These are phyloP conservation scores for Colletotrichum sp. DNA, from an alignment of 2,329 filamentous ascomycete species.

Conservation along the genomic window DNA sequence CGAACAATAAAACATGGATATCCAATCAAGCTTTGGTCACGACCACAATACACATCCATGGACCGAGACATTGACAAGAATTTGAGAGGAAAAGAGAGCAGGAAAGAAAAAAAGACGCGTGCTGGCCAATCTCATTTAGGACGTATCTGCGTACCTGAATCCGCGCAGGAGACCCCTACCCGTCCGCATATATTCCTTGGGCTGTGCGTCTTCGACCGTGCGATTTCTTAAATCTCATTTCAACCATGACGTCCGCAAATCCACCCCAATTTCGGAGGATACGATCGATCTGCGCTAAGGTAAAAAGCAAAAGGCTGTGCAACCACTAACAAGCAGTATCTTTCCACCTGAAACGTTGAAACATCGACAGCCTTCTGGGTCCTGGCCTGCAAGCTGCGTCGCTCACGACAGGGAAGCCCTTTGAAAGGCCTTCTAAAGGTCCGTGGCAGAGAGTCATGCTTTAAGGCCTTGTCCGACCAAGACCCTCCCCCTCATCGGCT, in stretches of 20 bases:
- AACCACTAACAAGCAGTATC: slow-evolving; percentile 2
- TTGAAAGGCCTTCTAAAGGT: neutral
- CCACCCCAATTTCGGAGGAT: slow-evolving; percentile 20
- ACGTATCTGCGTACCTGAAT: neutral
- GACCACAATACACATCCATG: neutral
- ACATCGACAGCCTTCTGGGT: slow-evolving; percentile 14
- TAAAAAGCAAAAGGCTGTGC: slow-evolving; percentile 4
- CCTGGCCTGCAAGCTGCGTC: neutral
- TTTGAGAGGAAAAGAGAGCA: neutral
- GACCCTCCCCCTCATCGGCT: slow-evolving; percentile 10
- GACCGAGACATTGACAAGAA: neutral
- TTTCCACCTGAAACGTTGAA: slow-evolving; percentile 20
- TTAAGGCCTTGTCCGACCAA: neutral
- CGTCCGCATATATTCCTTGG: neutral
- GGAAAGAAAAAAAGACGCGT: neutral
- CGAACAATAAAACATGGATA: neutral
- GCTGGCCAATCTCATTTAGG: neutral
- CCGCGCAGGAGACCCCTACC: neutral
- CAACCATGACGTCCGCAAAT: slow-evolving; percentile 15
- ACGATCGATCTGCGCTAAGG: slow-evolving; percentile 20
- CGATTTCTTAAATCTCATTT: slow-evolving; percentile 12
- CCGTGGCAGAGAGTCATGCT: neutral
- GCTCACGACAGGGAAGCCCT: neutral
- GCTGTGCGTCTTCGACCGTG: neutral
- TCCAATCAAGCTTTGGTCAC: slow-evolving; percentile 1